Conservation (phyloP, 1,284 basidiomycete genomes). For the Moesziomyces antarcticus region DNA sequence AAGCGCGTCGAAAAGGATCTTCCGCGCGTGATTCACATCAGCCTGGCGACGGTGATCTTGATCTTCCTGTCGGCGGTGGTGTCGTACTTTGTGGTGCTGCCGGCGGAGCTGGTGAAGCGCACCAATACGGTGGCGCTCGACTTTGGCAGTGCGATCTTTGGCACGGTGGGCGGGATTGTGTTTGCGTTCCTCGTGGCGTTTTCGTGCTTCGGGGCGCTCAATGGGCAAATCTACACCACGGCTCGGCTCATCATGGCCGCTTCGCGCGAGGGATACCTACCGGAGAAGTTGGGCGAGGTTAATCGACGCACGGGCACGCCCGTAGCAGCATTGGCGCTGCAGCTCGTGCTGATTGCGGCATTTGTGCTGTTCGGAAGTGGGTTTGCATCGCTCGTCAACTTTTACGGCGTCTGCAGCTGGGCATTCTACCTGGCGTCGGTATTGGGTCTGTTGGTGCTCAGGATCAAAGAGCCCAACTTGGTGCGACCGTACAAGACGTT, state of each 20-base stretch:
- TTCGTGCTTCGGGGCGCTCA: conserved; percentile 74
- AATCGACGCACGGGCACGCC: conserved; percentile 49
- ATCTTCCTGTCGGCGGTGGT: conserved; percentile 86
- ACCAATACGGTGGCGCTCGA: conserved; percentile 89
- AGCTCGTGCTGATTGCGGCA: conserved; percentile 71
- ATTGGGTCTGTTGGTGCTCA: conserved; percentile 84
- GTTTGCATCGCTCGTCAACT: conserved; percentile 69
- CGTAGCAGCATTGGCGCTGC: conserved; percentile 48
- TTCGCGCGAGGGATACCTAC: conserved; percentile 84
- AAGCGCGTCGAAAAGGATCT: conserved; percentile 86
- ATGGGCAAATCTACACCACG: conserved; percentile 64
- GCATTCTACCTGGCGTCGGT: conserved; percentile 69
- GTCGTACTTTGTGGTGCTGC: conserved; percentile 90
- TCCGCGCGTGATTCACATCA: conserved; percentile 86
- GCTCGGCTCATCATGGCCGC: conserved; percentile 88
- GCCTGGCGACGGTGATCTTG: conserved; percentile 82
- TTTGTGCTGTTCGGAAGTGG: conserved; percentile 67
- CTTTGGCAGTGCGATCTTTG: conserved; percentile 87
- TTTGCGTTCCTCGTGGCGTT: conserved; percentile 91
- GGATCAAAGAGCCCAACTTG: conserved; percentile 89
- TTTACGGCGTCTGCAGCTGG: conserved; percentile 71
- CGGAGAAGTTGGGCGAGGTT: conserved; percentile 42
- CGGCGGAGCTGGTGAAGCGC: conserved; percentile 73
- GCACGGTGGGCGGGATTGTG: conserved; percentile 82
- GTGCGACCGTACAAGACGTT: conserved; percentile 78